Percentiles rank a stretch among this genome's conserved stretches.
phyloP scores from a whole-genome alignment of 176 grass and related monocot genomes.

The Dactylis glomerata region DNA sequence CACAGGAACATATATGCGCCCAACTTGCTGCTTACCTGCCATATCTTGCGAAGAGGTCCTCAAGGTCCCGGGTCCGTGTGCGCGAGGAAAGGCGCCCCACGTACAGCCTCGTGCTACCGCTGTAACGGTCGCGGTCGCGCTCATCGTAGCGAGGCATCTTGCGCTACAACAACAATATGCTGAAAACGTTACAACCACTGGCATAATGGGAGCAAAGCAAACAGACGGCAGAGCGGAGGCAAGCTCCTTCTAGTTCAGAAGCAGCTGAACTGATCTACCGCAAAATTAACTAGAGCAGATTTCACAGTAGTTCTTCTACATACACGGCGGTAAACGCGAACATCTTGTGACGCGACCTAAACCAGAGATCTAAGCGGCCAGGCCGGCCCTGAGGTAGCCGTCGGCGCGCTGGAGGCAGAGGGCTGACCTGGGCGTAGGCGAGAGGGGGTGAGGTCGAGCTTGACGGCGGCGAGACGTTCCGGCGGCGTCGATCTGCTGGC shows the following conservation, averaged over 20 bases:
- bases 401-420: background rate
- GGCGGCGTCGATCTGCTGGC: background rate
- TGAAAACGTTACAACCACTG: background rate
- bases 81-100: constrained; percentile 78
- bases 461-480: background rate
- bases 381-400: background rate
- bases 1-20: background rate
- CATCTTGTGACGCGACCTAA: background rate
- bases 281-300: background rate
- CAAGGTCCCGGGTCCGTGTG: constrained; percentile 70
- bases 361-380: background rate
- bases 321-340: background rate
- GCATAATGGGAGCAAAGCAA: background rate
- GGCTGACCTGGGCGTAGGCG: background rate
- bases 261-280: background rate
- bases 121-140: constrained; percentile 65
- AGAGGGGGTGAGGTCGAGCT: background rate
- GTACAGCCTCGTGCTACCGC: constrained; percentile 69
- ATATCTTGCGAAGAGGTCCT: constrained; percentile 85
- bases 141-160: constrained; percentile 82
- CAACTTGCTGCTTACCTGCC: constrained; percentile 63
- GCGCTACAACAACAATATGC: constrained; percentile 16
- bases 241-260: background rate
- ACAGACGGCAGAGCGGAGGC: background rate
- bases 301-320: background rate